Percentiles rank a stretch among this genome's conserved stretches.
These are phyloP conservation scores for Penicillium vulpinum DNA, from an alignment of 2,329 filamentous ascomycete genomes.

Conservation along the genomic window DNA sequence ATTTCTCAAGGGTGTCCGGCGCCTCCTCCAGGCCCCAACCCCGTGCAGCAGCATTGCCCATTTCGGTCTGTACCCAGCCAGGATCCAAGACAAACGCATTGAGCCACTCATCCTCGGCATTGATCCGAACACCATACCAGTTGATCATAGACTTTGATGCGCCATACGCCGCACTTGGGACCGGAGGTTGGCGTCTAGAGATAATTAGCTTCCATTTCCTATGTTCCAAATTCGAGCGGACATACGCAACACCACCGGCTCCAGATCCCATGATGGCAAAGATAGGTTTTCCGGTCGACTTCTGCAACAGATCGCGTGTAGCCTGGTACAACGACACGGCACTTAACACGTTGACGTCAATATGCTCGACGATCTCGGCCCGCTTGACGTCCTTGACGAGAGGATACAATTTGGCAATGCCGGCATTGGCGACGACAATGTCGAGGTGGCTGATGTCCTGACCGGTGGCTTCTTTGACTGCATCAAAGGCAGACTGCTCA, in stretches of 20 bases:
- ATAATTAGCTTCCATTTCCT: not conserved
- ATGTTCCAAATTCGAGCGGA: not conserved
- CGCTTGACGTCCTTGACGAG: slow-evolving; percentile 34
- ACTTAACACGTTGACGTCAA: slow-evolving; percentile 33
- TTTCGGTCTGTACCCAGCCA: not conserved
- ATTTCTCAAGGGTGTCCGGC: not conserved
- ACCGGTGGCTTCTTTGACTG: slow-evolving; percentile 26
- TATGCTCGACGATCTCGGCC: slow-evolving; percentile 25
- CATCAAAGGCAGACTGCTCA: slow-evolving; percentile 27
- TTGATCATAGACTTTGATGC: not conserved
- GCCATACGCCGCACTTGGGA: not conserved
- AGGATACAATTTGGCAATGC: slow-evolving; percentile 26
- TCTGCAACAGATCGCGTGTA: slow-evolving; percentile 33
- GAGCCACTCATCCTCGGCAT: not conserved
- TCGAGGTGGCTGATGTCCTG: slow-evolving; percentile 36
- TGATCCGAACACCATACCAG: not conserved
- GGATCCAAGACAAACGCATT: not conserved
- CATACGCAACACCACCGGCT: not conserved
- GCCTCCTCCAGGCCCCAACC: not conserved
- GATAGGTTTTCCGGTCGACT: slow-evolving; percentile 3
- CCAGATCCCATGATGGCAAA: not conserved
- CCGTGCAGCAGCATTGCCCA: not conserved
- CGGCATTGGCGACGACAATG: slow-evolving; percentile 43
- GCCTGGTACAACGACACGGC: slow-evolving; percentile 36
- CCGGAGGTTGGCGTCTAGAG: not conserved